phyloP scores from a whole-genome alignment of 768 basidiomycete genomes.

The Trametes gibbosa region DNA sequence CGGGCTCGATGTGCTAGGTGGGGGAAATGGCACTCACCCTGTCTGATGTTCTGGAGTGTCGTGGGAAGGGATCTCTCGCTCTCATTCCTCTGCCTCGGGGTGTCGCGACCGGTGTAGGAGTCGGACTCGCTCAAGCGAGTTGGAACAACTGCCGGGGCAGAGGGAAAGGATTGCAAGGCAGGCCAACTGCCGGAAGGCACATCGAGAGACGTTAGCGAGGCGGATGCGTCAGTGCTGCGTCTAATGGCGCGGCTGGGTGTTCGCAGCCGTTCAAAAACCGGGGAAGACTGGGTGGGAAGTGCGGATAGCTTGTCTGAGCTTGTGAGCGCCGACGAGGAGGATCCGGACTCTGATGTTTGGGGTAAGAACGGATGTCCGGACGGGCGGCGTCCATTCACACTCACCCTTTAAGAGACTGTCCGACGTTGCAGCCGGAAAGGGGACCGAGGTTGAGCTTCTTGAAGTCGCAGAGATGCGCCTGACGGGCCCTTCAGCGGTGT shows the following conservation, averaged over 20 bases:
- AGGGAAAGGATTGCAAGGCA: slow-evolving; percentile 19
- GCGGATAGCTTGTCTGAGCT: slow-evolving; percentile 47
- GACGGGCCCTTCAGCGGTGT: no score
- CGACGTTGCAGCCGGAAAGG: slow-evolving; percentile 15
- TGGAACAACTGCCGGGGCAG: slow-evolving; percentile 4
- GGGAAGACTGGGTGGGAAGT: slow-evolving; percentile 35
- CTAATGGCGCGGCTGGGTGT: slow-evolving; percentile 31
- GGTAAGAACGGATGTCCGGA: not conserved
- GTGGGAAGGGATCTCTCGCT: slow-evolving; percentile 46
- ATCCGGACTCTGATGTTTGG: slow-evolving; percentile 19
- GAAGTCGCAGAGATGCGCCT: not conserved
- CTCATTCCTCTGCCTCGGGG: slow-evolving; percentile 52
- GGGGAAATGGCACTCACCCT: slow-evolving; percentile 39
- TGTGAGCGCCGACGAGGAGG: slow-evolving; percentile 33
- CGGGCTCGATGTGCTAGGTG: not conserved
- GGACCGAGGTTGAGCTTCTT: slow-evolving; percentile 15
- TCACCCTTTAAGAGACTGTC: slow-evolving; percentile 3
- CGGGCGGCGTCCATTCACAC: not conserved
- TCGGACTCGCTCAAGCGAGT: slow-evolving; percentile 33
- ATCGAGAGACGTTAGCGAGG: slow-evolving; percentile 42
- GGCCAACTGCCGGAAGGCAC: slow-evolving; percentile 21
- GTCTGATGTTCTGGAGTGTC: slow-evolving; percentile 35
- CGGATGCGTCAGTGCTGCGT: slow-evolving; percentile 39
- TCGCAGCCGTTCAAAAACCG: slow-evolving; percentile 32
- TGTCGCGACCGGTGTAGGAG: slow-evolving; percentile 39